Evolutionary conservation across 2,329 filamentous ascomycete species (phyloP).

Genomic region (Fusarium redolens): DNA sequence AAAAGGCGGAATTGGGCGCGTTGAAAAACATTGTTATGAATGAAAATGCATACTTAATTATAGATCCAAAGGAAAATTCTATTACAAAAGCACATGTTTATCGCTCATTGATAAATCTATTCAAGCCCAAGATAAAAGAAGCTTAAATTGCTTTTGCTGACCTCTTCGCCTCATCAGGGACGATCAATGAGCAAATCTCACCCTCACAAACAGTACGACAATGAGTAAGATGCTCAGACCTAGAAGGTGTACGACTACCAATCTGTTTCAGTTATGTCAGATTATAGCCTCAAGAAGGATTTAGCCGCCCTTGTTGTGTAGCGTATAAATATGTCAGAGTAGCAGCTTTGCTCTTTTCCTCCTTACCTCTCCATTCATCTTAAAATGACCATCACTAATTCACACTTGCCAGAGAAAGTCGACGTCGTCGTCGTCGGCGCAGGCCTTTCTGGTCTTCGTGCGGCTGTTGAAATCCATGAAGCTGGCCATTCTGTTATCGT

Average conservation of each 20-base stretch:
- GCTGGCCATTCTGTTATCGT: slow-evolving; percentile 54
- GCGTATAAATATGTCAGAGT: neutral
- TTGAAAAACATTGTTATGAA: too few species aligned
- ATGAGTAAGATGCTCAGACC: neutral
- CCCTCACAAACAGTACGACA: neutral
- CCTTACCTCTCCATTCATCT: neutral
- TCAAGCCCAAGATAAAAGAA: neutral
- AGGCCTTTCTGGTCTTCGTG: slow-evolving; percentile 50
- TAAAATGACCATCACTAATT: slow-evolving; percentile 9
- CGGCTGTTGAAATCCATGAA: slow-evolving; percentile 48
- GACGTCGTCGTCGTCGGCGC: slow-evolving; percentile 37
- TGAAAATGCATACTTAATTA: too few species aligned
- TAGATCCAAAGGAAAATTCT: too few species aligned
- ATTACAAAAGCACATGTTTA: neutral
- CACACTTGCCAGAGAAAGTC: neutral
- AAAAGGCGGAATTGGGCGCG: neutral
- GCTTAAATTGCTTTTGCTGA: neutral
- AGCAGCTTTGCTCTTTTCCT: neutral
- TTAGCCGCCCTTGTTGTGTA: neutral
- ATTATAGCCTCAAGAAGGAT: slow-evolving; percentile 17
- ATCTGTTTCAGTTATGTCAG: slow-evolving; percentile 2
- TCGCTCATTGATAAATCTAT: neutral
- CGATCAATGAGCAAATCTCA: slow-evolving; percentile 6
- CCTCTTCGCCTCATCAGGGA: neutral
- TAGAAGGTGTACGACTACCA: neutral